Conservation (phyloP, 2,329 filamentous ascomycete genomes). For the Purpureocillium lavendulum region DNA sequence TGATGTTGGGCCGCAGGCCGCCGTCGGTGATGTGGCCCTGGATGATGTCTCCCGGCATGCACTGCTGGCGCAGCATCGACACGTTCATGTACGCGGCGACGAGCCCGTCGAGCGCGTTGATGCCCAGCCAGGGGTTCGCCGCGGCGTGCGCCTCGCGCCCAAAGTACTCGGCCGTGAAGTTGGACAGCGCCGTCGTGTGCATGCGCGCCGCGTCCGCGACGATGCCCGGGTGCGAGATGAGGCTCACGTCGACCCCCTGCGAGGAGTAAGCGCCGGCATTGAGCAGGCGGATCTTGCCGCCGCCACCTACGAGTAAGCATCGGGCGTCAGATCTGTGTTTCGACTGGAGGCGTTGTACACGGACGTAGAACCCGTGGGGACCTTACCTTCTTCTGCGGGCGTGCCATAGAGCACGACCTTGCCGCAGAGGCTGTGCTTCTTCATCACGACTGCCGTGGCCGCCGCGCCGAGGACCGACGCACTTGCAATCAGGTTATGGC, state of each 20-base stretch:
- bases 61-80: constrained; percentile 45
- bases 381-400: constrained; percentile 28
- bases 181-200: constrained; percentile 40
- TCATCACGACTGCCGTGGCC: constrained; percentile 35
- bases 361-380: too few relatives aligned
- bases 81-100: constrained; percentile 37
- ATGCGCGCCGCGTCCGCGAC: constrained; percentile 34
- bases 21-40: constrained; percentile 42
- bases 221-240: constrained; percentile 19
- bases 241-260: constrained; percentile 8
- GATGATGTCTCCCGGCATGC: constrained; percentile 39
- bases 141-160: constrained; percentile 48
- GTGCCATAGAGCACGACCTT: constrained; percentile 39
- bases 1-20: constrained; percentile 44
- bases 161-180: constrained; percentile 41
- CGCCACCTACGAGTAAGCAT: constrained; percentile 29
- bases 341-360: not conserved
- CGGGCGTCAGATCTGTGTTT: not conserved
- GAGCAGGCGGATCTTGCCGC: constrained; percentile 36
- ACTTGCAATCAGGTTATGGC: constrained; percentile 36
- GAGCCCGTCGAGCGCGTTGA: constrained; percentile 49
- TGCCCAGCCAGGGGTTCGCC: constrained; percentile 45
- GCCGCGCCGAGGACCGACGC: constrained; percentile 35
- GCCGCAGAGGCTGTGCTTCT: constrained; percentile 29
- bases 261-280: constrained; percentile 26